These are phyloP conservation scores for Ophiostoma ips DNA, from an alignment of 2,329 filamentous ascomycete genomes.

Conservation along the genomic window DNA sequence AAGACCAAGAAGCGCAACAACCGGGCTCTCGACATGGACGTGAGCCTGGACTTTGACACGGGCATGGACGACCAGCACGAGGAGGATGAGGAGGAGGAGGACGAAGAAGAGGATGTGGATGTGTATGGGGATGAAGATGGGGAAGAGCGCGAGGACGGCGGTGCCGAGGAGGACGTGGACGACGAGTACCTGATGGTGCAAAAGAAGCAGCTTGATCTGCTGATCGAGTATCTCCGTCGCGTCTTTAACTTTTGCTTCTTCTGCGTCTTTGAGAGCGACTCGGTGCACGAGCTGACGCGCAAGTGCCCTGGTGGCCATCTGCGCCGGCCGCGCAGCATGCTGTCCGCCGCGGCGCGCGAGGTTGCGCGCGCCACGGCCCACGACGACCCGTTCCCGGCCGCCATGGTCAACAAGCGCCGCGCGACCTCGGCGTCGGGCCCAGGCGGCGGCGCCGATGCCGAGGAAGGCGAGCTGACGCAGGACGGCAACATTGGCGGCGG, in stretches of 20 bases:
- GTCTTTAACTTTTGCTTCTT: slow-evolving; percentile 99
- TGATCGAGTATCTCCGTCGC: slow-evolving; percentile 90
- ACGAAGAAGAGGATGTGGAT: slow-evolving; percentile 48
- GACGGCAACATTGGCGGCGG: slow-evolving; percentile 41
- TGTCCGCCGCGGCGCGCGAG: slow-evolving; percentile 69
- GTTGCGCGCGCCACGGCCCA: slow-evolving; percentile 74
- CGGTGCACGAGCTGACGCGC: slow-evolving; percentile 83
- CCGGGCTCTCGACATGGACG: slow-evolving; percentile 45
- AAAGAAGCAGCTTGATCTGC: slow-evolving; percentile 92
- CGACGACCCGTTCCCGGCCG: slow-evolving; percentile 71
- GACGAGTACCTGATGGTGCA: slow-evolving; percentile 79
- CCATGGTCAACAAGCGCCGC: slow-evolving; percentile 46
- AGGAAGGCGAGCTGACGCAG: slow-evolving; percentile 49
- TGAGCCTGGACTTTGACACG: slow-evolving; percentile 43
- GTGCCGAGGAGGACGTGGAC: slow-evolving; percentile 77
- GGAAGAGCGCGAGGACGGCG: slow-evolving; percentile 60
- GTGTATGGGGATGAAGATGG: slow-evolving; percentile 39
- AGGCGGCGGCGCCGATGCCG: slow-evolving; percentile 30
- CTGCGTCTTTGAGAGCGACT: slow-evolving; percentile 97
- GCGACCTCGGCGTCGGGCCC: slow-evolving; percentile 28
- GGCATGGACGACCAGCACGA: slow-evolving; percentile 38
- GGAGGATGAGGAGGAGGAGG: slow-evolving; percentile 54
- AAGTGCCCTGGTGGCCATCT: slow-evolving; percentile 98
- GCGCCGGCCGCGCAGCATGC: slow-evolving; percentile 72
- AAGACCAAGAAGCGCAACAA: slow-evolving; percentile 42